Base-by-base conservation (phyloP, 202 grass and related monocot genomes). In the Eragrostis tef region DNA sequence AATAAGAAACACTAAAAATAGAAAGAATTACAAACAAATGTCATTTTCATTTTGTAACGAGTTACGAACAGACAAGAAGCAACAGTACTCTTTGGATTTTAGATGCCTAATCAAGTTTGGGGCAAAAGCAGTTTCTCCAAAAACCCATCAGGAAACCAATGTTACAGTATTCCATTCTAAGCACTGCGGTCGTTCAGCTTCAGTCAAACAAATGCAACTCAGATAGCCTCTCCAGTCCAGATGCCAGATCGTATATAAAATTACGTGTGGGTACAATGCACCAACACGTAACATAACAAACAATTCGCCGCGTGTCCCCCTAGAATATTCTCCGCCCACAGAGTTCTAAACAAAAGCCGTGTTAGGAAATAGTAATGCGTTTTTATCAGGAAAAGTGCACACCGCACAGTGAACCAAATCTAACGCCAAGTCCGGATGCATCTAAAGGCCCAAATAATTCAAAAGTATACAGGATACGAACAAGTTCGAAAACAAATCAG, bases 281-380 rank as follows among this genome's bases (percentile, higher is more conserved):
- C 17, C 22, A 20, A 46, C 83, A 86, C 25, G 64, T 81, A 57
- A 44, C 41, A 43, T 0, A 1, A 11, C 25, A 25, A 1, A 0
- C 27, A 1, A 34, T 15, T 50, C 0, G 72, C 67, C 87, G 29
- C 78, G 78, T 78, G 81, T 46, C 76, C 49, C 17, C 12, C 27
- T 17, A 67, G 42, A 83, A 79, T 73, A 86, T 81, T 77, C 74
- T 19, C 44, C 59, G 19, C 20, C 50, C 36, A 79, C 67, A 29
- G 21, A 60, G 42, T 26, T 24, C 66, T 46, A 78, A 39, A 21
- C 13, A 61, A 62, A 72, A 77, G 29, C 66, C 17, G 14, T 13
- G 24, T 36, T 62, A 60, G 7, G 5, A 53, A 66, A 60, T 44
- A 10, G 19, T 61, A 73, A 52, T 50, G 57, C 25, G 2, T 19